Evolutionary conservation across 2,329 filamentous ascomycete genomes (phyloP), one percentile per base, ranked within the genome.

Genomic region (Clonostachys rosea): DNA sequence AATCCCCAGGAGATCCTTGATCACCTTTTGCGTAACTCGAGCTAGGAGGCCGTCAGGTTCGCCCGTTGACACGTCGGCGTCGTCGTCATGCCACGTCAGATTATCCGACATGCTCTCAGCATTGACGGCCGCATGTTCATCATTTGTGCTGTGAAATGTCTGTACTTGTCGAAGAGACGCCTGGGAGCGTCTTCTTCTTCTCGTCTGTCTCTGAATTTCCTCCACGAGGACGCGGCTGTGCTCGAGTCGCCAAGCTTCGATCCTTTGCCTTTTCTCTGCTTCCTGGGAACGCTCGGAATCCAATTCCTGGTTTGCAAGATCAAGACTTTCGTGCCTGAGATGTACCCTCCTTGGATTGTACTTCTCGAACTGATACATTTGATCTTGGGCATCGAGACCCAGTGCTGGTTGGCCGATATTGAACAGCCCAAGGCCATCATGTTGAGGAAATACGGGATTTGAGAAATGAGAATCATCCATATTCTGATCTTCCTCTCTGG

Each of bases 341-440:
- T 73, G 76, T 41, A 84, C 71, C 42, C 86, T 78, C 47, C 81
- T 78, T 1, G 89, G 87, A 54, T 95, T 95, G 65, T 86, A 89
- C 52, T 82, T 80, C 65, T 96, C 92, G 62, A 96, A 94, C 50
- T 89, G 86, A 75, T 91, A 96, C 42, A 96, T 69, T 53, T 92
- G 87, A 51, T 95, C 87, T 60, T 96, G 90, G 18, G 90, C 76
- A 40, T 82, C 77, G 2, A 67, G 59, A 3, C 71, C 71, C 54
- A 77, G 60, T 51, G 71, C 60, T 61, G 78, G 68, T 54, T 81
- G 60, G 69, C 89, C 63, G 60, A 89, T 50, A 65, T 74, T 81
- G 64, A 99, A 99, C 7, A 86, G 89, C 5, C 94, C 94, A 42
- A 97, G 68, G 2, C 94, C 94, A 71, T 99, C 91, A 60, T 99